These are phyloP conservation scores for Phellinidium pouzarii DNA, from an alignment of 1,284 basidiomycete genomes.

Conservation along the genomic window DNA sequence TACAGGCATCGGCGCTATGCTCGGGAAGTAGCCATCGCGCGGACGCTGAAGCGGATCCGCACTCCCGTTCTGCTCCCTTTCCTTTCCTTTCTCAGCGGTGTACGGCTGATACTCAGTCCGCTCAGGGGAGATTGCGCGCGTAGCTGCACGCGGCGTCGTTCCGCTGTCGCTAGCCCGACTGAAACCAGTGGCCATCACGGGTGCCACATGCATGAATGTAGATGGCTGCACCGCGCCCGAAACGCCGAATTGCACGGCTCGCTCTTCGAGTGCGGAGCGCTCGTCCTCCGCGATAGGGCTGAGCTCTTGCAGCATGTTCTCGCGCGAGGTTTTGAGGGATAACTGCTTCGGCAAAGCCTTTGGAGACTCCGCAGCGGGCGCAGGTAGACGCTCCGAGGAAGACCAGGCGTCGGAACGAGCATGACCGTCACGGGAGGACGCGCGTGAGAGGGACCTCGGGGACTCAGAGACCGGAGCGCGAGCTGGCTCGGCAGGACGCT, in stretches of 20 bases:
- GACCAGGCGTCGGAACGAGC: background rate
- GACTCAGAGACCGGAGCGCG: background rate
- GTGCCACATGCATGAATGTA: background rate
- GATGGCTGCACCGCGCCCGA: background rate
- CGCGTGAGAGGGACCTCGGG: background rate
- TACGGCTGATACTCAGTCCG: background rate
- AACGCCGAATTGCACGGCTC: background rate
- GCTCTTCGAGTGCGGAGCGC: slow-evolving; percentile 15
- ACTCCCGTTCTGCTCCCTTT: background rate
- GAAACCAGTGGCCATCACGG: background rate
- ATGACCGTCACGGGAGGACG: background rate
- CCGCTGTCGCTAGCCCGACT: slow-evolving; percentile 6
- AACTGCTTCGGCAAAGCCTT: slow-evolving; percentile 9
- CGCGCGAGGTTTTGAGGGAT: slow-evolving; percentile 4
- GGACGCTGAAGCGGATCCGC: background rate
- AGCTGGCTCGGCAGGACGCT: background rate
- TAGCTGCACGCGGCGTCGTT: slow-evolving; percentile 13
- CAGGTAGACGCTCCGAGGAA: slow-evolving; percentile 3
- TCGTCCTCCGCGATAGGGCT: slow-evolving; percentile 17
- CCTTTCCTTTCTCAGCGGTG: slow-evolving; percentile 15
- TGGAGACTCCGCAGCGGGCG: slow-evolving; percentile 18
- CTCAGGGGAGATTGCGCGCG: background rate
- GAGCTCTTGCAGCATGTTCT: slow-evolving; percentile 9
- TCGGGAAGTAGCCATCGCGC: slow-evolving; percentile 9
- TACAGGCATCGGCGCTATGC: slow-evolving; percentile 9